Base-by-base conservation (phyloP, 805 yeast genomes). In the Naumovozyma castellii region DNA sequence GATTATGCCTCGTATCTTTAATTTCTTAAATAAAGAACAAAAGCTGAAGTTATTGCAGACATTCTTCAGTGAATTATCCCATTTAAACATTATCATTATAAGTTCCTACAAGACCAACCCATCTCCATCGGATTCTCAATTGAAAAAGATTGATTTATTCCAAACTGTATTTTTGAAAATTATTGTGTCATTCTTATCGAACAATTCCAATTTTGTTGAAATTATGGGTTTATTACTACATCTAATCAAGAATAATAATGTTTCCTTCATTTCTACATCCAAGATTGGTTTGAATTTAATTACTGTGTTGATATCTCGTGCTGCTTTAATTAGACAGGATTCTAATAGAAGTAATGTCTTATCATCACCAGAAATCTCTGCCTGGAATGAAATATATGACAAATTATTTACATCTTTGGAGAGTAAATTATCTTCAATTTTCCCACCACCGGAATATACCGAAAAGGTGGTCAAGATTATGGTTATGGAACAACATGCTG, bases 291-390 rank as follows among this genome's bases (percentile, higher is more conserved):
- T 87, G 51, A 81, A 95, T 10, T 68, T 90, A 41, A 73, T 90
- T 40, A 90, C 97, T 0, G 84, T 94, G n/a, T 68, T 90, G 46
- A 77, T 88, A 42, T 85, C 96, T 3, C 77, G 96, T 53, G 90
- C 95, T 27, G 97, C 90, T 61, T 74, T 88, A 53, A 82, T 90
- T 54, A 80, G 81, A 54, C 96, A 94, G 58, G 95, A 88, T 56
- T 78, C 78, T 44, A 57, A 65, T 57, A 53, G 64, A 43, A 52
- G 54, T 9, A 59, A 50, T 41, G 51, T 55, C 33, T 49, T 75
- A 16, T 64, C 71, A 4, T 56, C 61, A 8, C 65, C 66, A 37
- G 71, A 66, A 41, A 49, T 62, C 27, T 57, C 66, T 27, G 63
- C 67, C 62, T 88, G 97, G 97, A 72, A 80, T 34, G 69, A 72